These are phyloP conservation scores for Zygoascus tannicola DNA, from an alignment of 805 yeast genomes.

Conservation along the genomic window DNA sequence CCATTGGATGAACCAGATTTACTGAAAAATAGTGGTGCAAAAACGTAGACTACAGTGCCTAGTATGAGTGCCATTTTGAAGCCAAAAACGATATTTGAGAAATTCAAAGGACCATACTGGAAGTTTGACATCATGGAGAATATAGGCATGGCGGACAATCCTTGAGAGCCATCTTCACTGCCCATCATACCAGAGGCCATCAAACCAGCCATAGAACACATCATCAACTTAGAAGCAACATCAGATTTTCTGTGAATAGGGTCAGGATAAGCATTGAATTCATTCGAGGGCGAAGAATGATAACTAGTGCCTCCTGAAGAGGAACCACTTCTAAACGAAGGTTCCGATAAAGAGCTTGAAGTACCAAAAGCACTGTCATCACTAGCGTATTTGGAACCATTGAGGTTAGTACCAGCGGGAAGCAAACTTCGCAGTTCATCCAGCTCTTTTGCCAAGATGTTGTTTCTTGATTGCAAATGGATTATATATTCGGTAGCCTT, in stretches of 20 bases:
- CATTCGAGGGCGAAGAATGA: not conserved
- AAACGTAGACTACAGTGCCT: constrained; percentile 23
- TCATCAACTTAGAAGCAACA: constrained; percentile 22
- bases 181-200: constrained; percentile 25
- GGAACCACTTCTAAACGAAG: not conserved
- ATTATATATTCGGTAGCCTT: constrained; percentile 75
- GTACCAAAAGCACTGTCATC: not conserved
- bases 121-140: constrained; percentile 3
- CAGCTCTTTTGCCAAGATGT: constrained; percentile 42
- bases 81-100: constrained; percentile 11
- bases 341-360: not conserved
- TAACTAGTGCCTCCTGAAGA: not conserved
- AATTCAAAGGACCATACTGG: constrained; percentile 4
- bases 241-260: constrained; percentile 1
- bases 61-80: constrained; percentile 22
- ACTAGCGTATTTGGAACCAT: not conserved
- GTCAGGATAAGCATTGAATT: constrained; percentile 2
- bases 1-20: constrained; percentile 6
- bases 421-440: constrained; percentile 30
- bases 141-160: constrained; percentile 26
- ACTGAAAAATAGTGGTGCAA: constrained; percentile 20
- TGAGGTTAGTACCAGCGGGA: constrained; percentile 14
- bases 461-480: constrained; percentile 57
- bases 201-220: constrained; percentile 32
- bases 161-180: constrained; percentile 19